Evolutionary conservation across 2,329 filamentous ascomycete genomes (phyloP), one percentile per base, ranked within the genome.

Genomic region (Penicillium sp.): DNA sequence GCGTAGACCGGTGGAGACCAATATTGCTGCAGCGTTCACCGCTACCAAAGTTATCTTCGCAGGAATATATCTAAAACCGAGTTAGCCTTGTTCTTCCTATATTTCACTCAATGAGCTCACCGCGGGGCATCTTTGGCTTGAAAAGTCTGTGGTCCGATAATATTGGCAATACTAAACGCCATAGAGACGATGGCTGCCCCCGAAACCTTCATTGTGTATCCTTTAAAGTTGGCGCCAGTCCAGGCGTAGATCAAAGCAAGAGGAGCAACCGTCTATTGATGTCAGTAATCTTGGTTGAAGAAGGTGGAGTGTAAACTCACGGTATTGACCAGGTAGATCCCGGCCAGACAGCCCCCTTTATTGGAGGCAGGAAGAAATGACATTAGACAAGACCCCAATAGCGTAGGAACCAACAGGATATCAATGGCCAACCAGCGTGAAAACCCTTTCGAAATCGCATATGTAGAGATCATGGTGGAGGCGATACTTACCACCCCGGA

Each of bases 151-250:
- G 76, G 64, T 0, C 65, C 65, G n/a, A 67, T 65, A 46, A 67
- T 65, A 43, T 67, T 67, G 2, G 64, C 64, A 67, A 76, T 62
- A 21, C 70, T 70, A 59, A 76, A 78, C 2, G 62, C 66, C n/a
- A 76, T 70, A 3, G 77, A 69, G 2, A 77, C 63, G 8, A 79
- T 55, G 0, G 76, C 75, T 23, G 73, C 75, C 5, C 73, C 70
- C 0, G 76, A 75, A 4, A 77, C 75, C 52, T 65, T 65, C 58
- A 61, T 80, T 2, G 76, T 78, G 49, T 80, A 76, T 0, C 76
- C 76, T 8, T 75, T 76, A 36, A 75, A 72, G 49, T 80, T 80
- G 4, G 68, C 72, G 5, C 74, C 73, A 9, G 76, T 76, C 73
- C 72, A 77, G 0, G 72, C 70, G 26, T 73, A 72, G 24, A 77